phyloP scores from a whole-genome alignment of 805 yeast genomes.

The Ogataea polymorpha region DNA sequence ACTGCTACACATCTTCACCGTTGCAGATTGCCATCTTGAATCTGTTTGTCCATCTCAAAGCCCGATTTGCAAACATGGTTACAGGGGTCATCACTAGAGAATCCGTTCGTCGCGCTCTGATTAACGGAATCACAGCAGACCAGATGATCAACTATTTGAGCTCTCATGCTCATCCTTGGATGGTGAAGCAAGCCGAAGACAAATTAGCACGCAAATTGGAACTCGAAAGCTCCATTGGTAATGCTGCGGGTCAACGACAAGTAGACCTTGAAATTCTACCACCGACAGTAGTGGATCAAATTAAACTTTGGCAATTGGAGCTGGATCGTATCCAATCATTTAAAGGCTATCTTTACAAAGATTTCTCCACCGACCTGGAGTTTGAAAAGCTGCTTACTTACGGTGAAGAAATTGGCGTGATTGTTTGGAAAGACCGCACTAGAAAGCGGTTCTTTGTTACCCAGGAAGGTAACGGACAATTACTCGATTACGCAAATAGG shows the following conservation, averaged over 20 bases:
- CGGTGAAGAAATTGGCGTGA: conserved; percentile 87
- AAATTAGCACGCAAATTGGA: conserved; percentile 64
- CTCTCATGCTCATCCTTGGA: conserved; percentile 91
- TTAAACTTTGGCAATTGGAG: conserved; percentile 93
- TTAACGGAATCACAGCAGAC: conserved; percentile 90
- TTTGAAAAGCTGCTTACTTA: conserved; percentile 68
- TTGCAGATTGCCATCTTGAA: conserved; percentile 90
- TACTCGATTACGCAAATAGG: conserved; percentile 86
- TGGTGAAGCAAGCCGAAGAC: conserved; percentile 73
- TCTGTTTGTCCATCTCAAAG: conserved; percentile 78
- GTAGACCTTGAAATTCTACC: conserved; percentile 68
- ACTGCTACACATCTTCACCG: conserved; percentile 92
- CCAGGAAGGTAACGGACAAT: conserved; percentile 79
- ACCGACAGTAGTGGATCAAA: conserved; percentile 96
- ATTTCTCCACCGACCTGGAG: conserved; percentile 75
- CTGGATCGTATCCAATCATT: conserved; percentile 85
- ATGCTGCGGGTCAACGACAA: conserved; percentile 37
- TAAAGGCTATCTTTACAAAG: conserved; percentile 85
- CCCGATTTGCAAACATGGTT: conserved; percentile 88
- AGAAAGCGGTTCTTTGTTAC: conserved; percentile 81
- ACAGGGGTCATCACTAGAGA: conserved; percentile 92
- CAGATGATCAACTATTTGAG: conserved; percentile 88
- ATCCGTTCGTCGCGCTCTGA: conserved; percentile 77
- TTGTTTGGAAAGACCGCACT: conserved; percentile 77
- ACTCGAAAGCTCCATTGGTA: conserved; percentile 47